Base-by-base conservation (phyloP, 805 yeast species). In the Candida pseudoglaebosa region DNA sequence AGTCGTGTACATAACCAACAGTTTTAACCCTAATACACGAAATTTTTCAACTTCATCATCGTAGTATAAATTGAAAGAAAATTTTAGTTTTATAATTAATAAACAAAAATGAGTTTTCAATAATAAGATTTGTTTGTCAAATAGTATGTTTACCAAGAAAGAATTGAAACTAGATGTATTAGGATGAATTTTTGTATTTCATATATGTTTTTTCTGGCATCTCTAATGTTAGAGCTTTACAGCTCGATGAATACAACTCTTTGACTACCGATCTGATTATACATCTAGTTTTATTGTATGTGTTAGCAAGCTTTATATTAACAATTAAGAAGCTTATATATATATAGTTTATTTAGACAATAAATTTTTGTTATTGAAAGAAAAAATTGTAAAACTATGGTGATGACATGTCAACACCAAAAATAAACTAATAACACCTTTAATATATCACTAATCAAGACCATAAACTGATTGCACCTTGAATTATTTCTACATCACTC, bases 151-250 rank as follows among this genome's bases (percentile, higher is more conserved):
- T 26, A 26, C 29, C 6, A 10, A 15, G 8, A 15, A 15, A 26
- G 15, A 5, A 26, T 10, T 26, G 29, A 26, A 26, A 26, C 15
- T 22, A 15, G 19, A 18, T 13, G 35, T 44, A 39, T 31, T 50
- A 57, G 61, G 73, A 67, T 65, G 73, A 67, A 57, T 49, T 43
- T 52, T 55, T 62, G 50, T 45, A 50, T 47, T 46, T 37, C 41
- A 45, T 40, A 51, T 63, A 65, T 68, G 74, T 81, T 79, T 80
- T 82, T 82, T 83, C 90, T 83, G 90, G 90, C 90, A 83, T 83
- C 90, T 83, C 89, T 83, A 83, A 82, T 82, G 85, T 81, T 82
- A 83, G 89, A 70, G 77, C 79, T 73, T 68, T 64, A 67, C 73
- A 70, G 81, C 74, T 80, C 89, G 73, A 80, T 83, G 90, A 83